These are phyloP conservation scores for Tylopilus microsporus DNA, from an alignment of 1,284 basidiomycete species.

Conservation along the genomic window DNA sequence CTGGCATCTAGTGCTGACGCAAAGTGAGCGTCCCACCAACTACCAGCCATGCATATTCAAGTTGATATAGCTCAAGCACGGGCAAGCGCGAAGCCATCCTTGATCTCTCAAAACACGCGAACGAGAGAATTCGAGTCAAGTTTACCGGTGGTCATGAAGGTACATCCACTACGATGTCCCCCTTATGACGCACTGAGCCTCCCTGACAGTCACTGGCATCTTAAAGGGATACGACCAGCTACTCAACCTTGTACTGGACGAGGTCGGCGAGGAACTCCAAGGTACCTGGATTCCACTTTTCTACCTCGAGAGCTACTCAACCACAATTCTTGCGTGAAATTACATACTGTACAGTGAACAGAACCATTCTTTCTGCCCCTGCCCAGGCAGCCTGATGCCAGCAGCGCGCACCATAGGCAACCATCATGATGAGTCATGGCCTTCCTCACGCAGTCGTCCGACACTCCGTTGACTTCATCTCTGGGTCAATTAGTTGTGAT, in stretches of 20 bases:
- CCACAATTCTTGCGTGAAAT: too few relatives aligned
- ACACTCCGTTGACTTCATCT: too few relatives aligned
- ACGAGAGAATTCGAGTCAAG: slow-evolving; percentile 90
- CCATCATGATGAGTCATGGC: too few relatives aligned
- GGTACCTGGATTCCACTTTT: slow-evolving; percentile 40
- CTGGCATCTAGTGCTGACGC: slow-evolving; percentile 15
- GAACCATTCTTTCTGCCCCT: too few relatives aligned
- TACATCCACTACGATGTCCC: slow-evolving; percentile 33
- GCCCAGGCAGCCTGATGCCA: too few relatives aligned
- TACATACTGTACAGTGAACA: too few relatives aligned
- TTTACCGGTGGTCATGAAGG: slow-evolving; percentile 96
- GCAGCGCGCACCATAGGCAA: too few relatives aligned
- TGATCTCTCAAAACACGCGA: slow-evolving; percentile 90
- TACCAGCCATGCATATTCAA: slow-evolving; percentile 21
- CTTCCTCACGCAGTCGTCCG: too few relatives aligned
- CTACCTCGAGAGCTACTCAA: too few relatives aligned
- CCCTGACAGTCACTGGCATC: slow-evolving; percentile 72
- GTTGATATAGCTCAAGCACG: slow-evolving; percentile 46
- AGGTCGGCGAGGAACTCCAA: slow-evolving; percentile 74
- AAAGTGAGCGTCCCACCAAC: slow-evolving; percentile 21
- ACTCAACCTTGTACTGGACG: slow-evolving; percentile 91
- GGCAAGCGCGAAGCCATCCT: slow-evolving; percentile 94
- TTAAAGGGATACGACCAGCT: slow-evolving; percentile 97
- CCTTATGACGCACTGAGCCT: background rate
- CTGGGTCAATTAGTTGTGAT: too few relatives aligned